Percentiles rank a stretch among this genome's conserved stretches.
Conservation (phyloP, 805 yeast genomes). For the Lipomyces yamanashiensis region DNA sequence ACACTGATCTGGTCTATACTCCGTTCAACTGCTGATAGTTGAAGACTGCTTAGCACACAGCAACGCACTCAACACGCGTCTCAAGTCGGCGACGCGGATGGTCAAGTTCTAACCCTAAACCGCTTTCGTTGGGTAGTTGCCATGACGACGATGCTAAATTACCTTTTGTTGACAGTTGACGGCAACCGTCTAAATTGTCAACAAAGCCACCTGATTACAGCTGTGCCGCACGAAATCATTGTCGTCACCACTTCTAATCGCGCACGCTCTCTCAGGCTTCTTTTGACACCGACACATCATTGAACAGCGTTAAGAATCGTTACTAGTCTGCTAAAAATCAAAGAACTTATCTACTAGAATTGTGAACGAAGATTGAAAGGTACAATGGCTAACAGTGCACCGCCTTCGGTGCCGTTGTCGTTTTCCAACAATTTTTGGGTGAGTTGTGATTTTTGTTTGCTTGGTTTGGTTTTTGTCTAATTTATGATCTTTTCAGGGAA, state of each 20-base stretch:
- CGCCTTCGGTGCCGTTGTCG: slow-evolving; percentile 36
- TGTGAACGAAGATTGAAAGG: background rate
- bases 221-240: background rate
- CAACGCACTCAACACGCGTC: background rate
- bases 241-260: no score
- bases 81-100: background rate
- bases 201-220: slow-evolving; percentile 3
- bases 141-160: slow-evolving; percentile 4
- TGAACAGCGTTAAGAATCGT: background rate
- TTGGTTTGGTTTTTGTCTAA: background rate
- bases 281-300: no score
- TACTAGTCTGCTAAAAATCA: background rate
- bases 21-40: background rate
- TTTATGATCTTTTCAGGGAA: slow-evolving; percentile 46
- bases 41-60: no score
- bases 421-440: slow-evolving; percentile 40
- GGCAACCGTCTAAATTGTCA: slow-evolving; percentile 1
- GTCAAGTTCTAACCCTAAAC: background rate
- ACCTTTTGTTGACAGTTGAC: slow-evolving; percentile 12
- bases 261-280: no score
- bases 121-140: slow-evolving; percentile 4
- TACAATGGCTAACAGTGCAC: slow-evolving; percentile 23
- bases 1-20: background rate
- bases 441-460: slow-evolving; percentile 3
- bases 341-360: background rate